Evolutionary conservation across 2,329 filamentous ascomycete genomes (phyloP).

Genomic region (Penicillium nordicum): DNA sequence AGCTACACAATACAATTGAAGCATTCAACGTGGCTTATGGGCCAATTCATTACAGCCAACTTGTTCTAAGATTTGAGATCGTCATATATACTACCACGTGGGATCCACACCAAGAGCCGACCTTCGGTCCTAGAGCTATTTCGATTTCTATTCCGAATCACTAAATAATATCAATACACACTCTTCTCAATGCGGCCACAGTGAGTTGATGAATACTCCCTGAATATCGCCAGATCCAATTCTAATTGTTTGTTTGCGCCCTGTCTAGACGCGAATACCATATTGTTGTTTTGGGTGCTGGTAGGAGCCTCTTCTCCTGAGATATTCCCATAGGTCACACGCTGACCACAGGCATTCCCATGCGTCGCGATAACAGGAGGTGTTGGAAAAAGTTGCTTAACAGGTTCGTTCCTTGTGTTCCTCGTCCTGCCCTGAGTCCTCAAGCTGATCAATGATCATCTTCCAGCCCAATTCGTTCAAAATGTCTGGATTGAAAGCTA

Average conservation of each 20-base stretch:
- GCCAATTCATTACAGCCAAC: neutral
- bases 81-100: conserved; percentile 4
- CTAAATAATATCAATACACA: neutral
- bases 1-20: conserved; percentile 1
- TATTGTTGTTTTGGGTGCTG: conserved; percentile 77
- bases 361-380: conserved; percentile 57
- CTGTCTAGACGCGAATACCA: conserved; percentile 68
- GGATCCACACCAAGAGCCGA: neutral
- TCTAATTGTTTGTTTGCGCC: conserved; percentile 20
- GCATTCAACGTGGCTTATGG: neutral
- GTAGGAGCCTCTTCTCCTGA: conserved; percentile 42
- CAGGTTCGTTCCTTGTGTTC: conserved; percentile 56
- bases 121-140: neutral
- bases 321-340: conserved; percentile 1
- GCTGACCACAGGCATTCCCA: conserved; percentile 19
- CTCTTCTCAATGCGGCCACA: conserved; percentile 35
- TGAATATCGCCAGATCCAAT: neutral
- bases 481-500: conserved; percentile 93
- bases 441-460: conserved; percentile 10
- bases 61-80: neutral
- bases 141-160: neutral
- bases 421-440: neutral
- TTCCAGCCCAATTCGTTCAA: conserved; percentile 81
- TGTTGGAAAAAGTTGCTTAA: conserved; percentile 89
- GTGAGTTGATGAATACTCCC: conserved; percentile 25